Base-by-base conservation (phyloP, 2,329 filamentous ascomycete species). In the Pseudocercospora eumusae region DNA sequence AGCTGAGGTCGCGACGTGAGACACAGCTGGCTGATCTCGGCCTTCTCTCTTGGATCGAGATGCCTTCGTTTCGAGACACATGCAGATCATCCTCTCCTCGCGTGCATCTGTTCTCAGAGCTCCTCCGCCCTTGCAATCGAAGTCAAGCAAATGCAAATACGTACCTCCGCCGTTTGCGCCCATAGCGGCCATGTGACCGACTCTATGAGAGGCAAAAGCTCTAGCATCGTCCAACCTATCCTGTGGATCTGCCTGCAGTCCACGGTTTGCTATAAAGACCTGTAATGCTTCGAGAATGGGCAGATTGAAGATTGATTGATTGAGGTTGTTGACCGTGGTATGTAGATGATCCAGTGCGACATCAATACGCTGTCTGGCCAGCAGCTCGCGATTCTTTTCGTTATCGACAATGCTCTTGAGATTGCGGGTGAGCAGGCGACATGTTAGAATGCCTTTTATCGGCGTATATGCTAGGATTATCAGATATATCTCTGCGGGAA, bases 281-380 rank as follows among this genome's bases (percentile, higher is more conserved):
- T 44, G 50, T n/a, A 60, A 18, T 33, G 58, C 58, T 21, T 60
- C 58, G 33, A 60, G 49, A 28, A 56, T 33, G 10, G 50, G 50
- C 23, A 47, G 18, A 23, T 23, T 52, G 21, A 28, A 52, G 15
- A 52, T 47, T 13, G 25, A 52, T 52, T 31, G 25, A 28, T 52
- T 28, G 23, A 52, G 47, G 7, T 28, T 10, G 47, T n/a, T n/a
- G 2, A 31, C 23, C 10, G 47, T n/a, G 23, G 44, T 47, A 47
- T 47, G 44, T 7, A 47, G 44, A 23, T 15, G 20, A 47, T 47
- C 33, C 31, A 54, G 36, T 6, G 28, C 27, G 7, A 21, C 33
- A 20, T 36, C 15, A 13, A 59, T 13, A 11, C 57, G 57, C 23
- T 27, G n/a, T 49, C 23, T 47, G 33, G 49, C 57, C 9, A 59